Conservation (phyloP, 305 asterid genomes). For the Fraxinus baroniana region DNA sequence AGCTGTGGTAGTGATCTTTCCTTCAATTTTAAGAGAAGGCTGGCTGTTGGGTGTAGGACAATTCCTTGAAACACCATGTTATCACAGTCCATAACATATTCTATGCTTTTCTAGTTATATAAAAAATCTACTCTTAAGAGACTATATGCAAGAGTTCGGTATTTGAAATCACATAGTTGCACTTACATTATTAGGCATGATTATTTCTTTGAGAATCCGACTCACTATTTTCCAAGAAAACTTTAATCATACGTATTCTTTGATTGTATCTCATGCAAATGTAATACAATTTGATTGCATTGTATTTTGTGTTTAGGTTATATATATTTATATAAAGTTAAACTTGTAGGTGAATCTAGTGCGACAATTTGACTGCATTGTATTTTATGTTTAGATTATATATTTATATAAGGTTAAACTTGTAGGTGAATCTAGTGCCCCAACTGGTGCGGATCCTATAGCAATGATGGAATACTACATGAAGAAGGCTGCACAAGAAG, state of each 20-base stretch:
- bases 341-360: slow-evolving; percentile 56
- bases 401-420: slow-evolving; percentile 16
- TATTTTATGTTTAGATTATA: not conserved
- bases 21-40: not conserved
- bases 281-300: not conserved
- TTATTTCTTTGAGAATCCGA: not conserved
- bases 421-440: slow-evolving; percentile 60
- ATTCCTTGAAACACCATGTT: not conserved
- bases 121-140: not conserved
- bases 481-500: slow-evolving; percentile 96
- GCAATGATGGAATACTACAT: slow-evolving; percentile 97
- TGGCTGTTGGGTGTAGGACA: not conserved
- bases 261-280: not conserved
- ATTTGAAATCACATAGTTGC: not conserved
- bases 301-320: not conserved
- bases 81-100: not conserved
- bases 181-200: not conserved
- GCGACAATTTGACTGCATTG: not conserved
- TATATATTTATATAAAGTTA: slow-evolving; percentile 11
- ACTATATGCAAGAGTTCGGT: not conserved
- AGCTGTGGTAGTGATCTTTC: not conserved
- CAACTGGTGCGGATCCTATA: slow-evolving; percentile 67
- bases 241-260: not conserved
- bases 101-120: not conserved
- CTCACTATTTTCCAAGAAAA: not conserved